Evolutionary conservation across 495 filamentous ascomycete species (phyloP).

Genomic region (Pseudoneurospora amorphoporcata): DNA sequence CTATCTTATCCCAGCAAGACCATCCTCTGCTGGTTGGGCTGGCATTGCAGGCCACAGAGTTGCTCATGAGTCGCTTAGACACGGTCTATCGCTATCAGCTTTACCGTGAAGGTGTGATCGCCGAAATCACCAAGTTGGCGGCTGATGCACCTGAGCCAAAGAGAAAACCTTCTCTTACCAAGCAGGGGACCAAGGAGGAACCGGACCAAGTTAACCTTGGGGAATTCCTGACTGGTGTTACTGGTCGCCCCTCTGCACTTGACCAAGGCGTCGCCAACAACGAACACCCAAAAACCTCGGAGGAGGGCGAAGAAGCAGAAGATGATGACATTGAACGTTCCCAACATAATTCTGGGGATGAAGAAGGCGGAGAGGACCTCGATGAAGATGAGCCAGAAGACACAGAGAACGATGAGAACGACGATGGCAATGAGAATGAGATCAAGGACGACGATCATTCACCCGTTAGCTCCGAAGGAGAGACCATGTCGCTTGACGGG

Average conservation of each 20-base stretch:
- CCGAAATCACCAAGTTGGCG: slow-evolving; percentile 76
- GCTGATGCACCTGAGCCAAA: slow-evolving; percentile 27
- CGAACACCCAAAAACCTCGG: slow-evolving; percentile 21
- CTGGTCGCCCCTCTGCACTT: slow-evolving; percentile 2
- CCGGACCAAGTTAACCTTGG: background rate
- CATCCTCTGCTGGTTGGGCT: slow-evolving; percentile 76
- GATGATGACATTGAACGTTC: slow-evolving; percentile 30
- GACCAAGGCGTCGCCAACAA: slow-evolving; percentile 10
- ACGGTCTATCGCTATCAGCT: slow-evolving; percentile 92
- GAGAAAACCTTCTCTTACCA: slow-evolving; percentile 6
- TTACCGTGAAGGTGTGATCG: slow-evolving; percentile 92
- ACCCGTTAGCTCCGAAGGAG: slow-evolving; percentile 50
- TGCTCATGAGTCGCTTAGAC: slow-evolving; percentile 73
- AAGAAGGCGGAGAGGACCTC: slow-evolving; percentile 27
- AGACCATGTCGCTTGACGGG: slow-evolving; percentile 46
- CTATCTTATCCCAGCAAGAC: slow-evolving; percentile 93
- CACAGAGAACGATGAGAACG: slow-evolving; percentile 39
- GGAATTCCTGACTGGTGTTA: background rate
- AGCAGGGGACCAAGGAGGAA: slow-evolving; percentile 17
- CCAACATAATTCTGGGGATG: slow-evolving; percentile 1
- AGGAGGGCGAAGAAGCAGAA: slow-evolving; percentile 28
- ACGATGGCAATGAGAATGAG: slow-evolving; percentile 43
- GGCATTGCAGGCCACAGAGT: slow-evolving; percentile 79
- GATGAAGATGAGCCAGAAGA: slow-evolving; percentile 46
- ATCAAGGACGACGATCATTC: slow-evolving; percentile 60